These are phyloP conservation scores for Epichloe coenophiala DNA, from an alignment of 2,329 filamentous ascomycete species.

Conservation along the genomic window DNA sequence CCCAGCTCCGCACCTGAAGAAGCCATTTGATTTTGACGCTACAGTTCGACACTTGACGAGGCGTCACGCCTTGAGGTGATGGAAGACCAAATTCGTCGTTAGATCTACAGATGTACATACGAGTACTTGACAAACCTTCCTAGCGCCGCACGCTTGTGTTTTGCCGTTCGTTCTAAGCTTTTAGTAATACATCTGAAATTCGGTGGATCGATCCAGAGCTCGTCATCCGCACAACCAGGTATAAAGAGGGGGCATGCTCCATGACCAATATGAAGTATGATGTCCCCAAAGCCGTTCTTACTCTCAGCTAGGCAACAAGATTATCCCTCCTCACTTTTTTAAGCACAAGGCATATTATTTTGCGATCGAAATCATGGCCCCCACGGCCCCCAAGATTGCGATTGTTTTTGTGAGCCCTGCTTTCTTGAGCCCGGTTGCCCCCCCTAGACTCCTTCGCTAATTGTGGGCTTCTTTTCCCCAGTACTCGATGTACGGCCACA, in stretches of 20 bases:
- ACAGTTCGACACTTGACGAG: not conserved
- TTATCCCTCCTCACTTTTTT: too few species aligned
- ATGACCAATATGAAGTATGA: too few species aligned
- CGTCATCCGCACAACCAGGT: not conserved
- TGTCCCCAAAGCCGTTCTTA: too few species aligned
- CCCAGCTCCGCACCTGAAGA: too few species aligned
- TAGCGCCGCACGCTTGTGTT: not conserved
- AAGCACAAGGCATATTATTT: too few species aligned
- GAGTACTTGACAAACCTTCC: not conserved
- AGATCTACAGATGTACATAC: not conserved
- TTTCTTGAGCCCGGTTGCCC: not conserved
- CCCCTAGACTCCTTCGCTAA: not conserved
- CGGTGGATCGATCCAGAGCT: not conserved
- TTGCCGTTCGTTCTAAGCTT: not conserved
- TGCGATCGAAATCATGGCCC: slow-evolving; percentile 51
- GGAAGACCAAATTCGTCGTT: not conserved
- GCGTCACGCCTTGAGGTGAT: not conserved
- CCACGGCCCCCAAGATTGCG: slow-evolving; percentile 86
- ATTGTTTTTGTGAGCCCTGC: slow-evolving; percentile 64
- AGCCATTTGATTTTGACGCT: too few species aligned
- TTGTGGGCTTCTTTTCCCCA: slow-evolving; percentile 19
- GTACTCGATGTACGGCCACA: slow-evolving; percentile 94
- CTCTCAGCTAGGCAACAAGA: too few species aligned
- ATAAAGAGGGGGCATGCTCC: too few species aligned
- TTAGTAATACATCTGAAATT: slow-evolving; percentile 2